Evolutionary conservation across 495 filamentous ascomycete species (phyloP).

Genomic region (Lentithecium fluviatile): DNA sequence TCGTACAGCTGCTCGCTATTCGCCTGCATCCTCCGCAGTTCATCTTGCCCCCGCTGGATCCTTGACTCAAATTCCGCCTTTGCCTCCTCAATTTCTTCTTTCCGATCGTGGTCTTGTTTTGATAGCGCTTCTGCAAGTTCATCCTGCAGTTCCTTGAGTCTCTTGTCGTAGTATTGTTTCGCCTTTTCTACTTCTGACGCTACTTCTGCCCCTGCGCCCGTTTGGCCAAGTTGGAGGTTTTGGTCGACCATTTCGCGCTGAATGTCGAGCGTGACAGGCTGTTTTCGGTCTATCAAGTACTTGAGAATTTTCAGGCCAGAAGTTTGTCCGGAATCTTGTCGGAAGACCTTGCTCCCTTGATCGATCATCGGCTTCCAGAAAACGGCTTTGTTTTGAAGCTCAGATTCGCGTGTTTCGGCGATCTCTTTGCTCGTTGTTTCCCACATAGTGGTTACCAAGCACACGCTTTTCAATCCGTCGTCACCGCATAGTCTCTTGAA

Average conservation of each 20-base stretch:
- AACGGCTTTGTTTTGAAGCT: slow-evolving; percentile 13
- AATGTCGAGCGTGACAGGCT: slow-evolving; percentile 7
- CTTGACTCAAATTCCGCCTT: neutral
- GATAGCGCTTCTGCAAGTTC: slow-evolving; percentile 2
- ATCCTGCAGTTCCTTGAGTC: neutral
- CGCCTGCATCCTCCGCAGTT: slow-evolving; percentile 1
- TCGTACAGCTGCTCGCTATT: slow-evolving; percentile 3
- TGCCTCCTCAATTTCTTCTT: slow-evolving; percentile 4
- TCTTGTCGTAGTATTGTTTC: slow-evolving; percentile 5
- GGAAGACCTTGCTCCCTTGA: slow-evolving; percentile 15
- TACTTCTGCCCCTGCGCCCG: slow-evolving; percentile 5
- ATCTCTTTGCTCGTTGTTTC: slow-evolving; percentile 3
- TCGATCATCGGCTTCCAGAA: slow-evolving; percentile 40
- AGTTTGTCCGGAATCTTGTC: slow-evolving; percentile 1
- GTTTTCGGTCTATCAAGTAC: slow-evolving; percentile 6
- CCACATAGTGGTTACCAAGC: slow-evolving; percentile 25
- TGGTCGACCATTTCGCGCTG: slow-evolving; percentile 15
- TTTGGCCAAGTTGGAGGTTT: slow-evolving; percentile 1
- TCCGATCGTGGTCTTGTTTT: neutral
- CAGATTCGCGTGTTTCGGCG: slow-evolving; percentile 7
- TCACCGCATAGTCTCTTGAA: slow-evolving; percentile 24
- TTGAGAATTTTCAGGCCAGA: slow-evolving; percentile 10
- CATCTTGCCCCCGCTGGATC: neutral
- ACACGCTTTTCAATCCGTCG: slow-evolving; percentile 10
- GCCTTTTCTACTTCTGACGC: slow-evolving; percentile 5